Percentiles rank a stretch among this genome's conserved stretches.
Conservation (phyloP, 352 stramenopile genomes). For the Globisporangium canariense region DNA sequence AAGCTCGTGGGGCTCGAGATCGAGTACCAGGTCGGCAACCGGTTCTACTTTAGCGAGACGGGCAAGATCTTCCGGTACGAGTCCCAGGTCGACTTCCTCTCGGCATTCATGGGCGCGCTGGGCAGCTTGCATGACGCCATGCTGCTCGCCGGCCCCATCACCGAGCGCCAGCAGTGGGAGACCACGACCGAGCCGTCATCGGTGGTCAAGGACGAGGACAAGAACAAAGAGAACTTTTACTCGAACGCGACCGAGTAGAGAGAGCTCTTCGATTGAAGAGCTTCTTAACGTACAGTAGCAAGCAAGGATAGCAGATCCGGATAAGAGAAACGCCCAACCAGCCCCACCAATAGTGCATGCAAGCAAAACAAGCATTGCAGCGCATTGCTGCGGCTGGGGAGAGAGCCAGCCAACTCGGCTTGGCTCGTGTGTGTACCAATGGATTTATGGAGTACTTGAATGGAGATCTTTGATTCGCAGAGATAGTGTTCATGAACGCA, state of each 20-base stretch:
- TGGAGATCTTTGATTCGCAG: too few relatives aligned
- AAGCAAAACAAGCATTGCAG: too few relatives aligned
- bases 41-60: conserved; percentile 19
- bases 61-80: conserved; percentile 17
- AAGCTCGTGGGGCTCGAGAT: conserved; percentile 22
- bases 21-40: conserved; percentile 11
- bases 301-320: not conserved
- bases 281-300: not conserved
- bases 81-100: conserved; percentile 16
- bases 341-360: too few relatives aligned
- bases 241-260: not conserved
- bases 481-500: too few relatives aligned
- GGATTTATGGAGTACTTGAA: too few relatives aligned
- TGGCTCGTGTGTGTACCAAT: too few relatives aligned
- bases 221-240: not conserved
- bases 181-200: not conserved
- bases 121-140: conserved; percentile 19
- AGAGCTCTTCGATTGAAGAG: not conserved
- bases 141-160: conserved; percentile 7
- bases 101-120: conserved; percentile 16
- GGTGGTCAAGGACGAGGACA: not conserved
- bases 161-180: conserved; percentile 7
- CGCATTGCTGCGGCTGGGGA: too few relatives aligned
- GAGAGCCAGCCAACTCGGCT: too few relatives aligned
- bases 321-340: not conserved